These are phyloP conservation scores for Verticillium dahliae DNA, from an alignment of 2,329 filamentous ascomycete genomes.

Conservation along the genomic window DNA sequence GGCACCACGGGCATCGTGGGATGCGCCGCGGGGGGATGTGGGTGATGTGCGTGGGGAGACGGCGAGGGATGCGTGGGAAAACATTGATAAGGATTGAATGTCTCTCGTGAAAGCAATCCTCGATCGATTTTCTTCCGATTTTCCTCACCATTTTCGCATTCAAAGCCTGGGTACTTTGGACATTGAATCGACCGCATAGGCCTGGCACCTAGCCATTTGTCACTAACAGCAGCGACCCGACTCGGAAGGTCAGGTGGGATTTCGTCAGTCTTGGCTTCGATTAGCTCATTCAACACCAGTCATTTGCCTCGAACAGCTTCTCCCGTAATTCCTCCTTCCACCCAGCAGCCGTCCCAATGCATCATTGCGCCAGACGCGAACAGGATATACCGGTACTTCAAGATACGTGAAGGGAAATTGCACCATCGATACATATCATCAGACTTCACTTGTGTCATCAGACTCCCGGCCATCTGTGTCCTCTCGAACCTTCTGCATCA, in stretches of 20 bases:
- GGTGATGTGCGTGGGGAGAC: neutral
- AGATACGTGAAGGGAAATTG: neutral
- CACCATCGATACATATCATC: neutral
- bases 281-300: slow-evolving; percentile 1
- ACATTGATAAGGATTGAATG: neutral
- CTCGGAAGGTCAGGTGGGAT: slow-evolving; percentile 1
- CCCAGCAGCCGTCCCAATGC: neutral
- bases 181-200: neutral
- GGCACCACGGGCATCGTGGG: neutral
- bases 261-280: slow-evolving; percentile 1
- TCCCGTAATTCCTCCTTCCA: neutral
- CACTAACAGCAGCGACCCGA: neutral
- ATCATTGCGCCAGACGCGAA: neutral
- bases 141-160: neutral
- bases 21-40: neutral
- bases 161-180: neutral
- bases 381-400: neutral
- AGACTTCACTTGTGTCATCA: neutral
- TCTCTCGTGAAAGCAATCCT: neutral
- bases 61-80: neutral
- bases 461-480: neutral
- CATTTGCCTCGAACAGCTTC: neutral
- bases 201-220: neutral
- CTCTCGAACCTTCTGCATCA: neutral
- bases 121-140: neutral